phyloP scores from a whole-genome alignment of 306 rosid species.

The Arachis hypogaea region DNA sequence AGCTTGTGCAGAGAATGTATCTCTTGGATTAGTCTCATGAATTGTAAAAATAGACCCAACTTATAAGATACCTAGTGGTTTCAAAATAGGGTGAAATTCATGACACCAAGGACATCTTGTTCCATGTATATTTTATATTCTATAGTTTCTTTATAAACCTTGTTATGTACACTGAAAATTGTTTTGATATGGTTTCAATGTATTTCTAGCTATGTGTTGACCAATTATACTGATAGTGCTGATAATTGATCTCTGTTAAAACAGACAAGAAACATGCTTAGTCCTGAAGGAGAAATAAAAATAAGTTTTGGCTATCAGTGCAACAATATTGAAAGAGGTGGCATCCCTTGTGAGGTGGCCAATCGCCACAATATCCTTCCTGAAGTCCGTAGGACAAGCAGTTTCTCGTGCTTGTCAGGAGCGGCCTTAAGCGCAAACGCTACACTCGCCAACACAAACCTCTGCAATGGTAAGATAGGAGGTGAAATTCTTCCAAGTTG shows the following conservation, averaged over 20 bases:
- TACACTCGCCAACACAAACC: constrained; percentile 91
- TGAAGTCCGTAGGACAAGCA: constrained; percentile 70
- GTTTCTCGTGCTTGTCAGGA: constrained; percentile 97
- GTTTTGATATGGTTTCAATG: constrained; percentile 3
- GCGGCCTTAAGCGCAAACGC: constrained; percentile 98
- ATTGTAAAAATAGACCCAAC: too few relatives aligned
- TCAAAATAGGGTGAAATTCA: background rate
- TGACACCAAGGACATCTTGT: background rate
- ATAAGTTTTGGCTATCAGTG: constrained; percentile 98
- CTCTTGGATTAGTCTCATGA: background rate
- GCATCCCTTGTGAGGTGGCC: constrained; percentile 46
- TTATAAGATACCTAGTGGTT: too few relatives aligned
- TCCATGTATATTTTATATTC: background rate
- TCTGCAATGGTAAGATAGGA: constrained; percentile 91
- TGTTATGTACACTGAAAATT: background rate
- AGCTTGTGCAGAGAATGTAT: background rate
- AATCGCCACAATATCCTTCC: constrained; percentile 48
- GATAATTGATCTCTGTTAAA: constrained; percentile 30
- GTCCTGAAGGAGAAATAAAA: constrained; percentile 77
- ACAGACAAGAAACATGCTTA: constrained; percentile 53
- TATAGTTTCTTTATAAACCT: background rate
- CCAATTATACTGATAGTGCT: constrained; percentile 29
- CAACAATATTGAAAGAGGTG: constrained; percentile 55
- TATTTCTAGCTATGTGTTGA: background rate
- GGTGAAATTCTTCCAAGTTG: constrained; percentile 91